Evolutionary conservation across 208 protist genomes (phyloP).

Genomic region (Acanthamoeba castellanii): DNA sequence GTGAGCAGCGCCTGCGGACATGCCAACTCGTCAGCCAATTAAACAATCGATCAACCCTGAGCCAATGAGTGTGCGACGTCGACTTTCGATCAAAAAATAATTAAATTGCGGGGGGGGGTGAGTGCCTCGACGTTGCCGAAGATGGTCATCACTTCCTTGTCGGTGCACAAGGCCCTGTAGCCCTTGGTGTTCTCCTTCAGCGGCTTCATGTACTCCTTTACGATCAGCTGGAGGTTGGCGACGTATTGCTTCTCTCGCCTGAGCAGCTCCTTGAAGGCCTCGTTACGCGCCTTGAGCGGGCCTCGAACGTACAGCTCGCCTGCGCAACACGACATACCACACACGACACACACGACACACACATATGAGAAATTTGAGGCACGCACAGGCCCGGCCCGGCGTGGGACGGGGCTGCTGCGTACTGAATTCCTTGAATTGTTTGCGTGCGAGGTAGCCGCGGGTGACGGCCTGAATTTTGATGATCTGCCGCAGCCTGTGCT

Average conservation of each 20-base stretch:
- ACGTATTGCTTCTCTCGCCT: conserved; percentile 39
- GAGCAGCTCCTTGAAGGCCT: conserved; percentile 42
- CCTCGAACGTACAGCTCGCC: conserved; percentile 4
- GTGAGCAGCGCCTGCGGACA: conserved; percentile 37
- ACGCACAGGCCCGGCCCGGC: too few species aligned
- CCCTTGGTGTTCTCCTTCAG: conserved; percentile 64
- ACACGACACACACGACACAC: background rate
- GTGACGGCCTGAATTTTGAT: conserved; percentile 43
- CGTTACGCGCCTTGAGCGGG: conserved; percentile 44
- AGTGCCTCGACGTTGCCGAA: conserved; percentile 50
- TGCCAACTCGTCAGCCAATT: too few species aligned
- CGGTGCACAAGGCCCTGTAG: conserved; percentile 36
- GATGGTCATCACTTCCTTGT: conserved; percentile 30
- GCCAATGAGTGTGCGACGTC: too few species aligned
- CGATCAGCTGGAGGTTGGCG: conserved; percentile 30
- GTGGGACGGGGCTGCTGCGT: too few species aligned
- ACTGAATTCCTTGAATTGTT: conserved; percentile 57
- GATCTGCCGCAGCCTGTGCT: conserved; percentile 52
- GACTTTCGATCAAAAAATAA: too few species aligned
- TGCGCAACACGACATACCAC: background rate
- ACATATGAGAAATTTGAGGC: too few species aligned
- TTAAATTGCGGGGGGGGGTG: too few species aligned
- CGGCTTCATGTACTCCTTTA: conserved; percentile 67
- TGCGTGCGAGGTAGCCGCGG: conserved; percentile 59
- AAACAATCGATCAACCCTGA: background rate